Base-by-base conservation (phyloP, 2,329 filamentous ascomycete genomes). In the Fusarium buharicum region DNA sequence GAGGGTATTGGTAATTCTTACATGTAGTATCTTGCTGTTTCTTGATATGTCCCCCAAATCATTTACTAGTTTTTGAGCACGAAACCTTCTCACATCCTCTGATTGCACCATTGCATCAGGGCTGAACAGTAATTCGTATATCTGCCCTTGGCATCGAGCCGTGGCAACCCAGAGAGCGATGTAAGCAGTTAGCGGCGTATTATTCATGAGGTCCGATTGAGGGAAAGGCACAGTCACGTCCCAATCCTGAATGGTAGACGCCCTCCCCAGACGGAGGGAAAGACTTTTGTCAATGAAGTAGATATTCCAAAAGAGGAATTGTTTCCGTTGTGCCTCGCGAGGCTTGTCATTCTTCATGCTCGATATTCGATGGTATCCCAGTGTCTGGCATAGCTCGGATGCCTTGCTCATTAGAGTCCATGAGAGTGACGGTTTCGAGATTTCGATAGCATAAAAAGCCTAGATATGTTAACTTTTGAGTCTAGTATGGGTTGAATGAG, bases 231-330 rank as follows among this genome's bases (percentile, higher is more conserved):
- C 71, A 14, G 73, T 83, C 52, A 87, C 82, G 56, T 87, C 85
- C 71, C 82, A 86, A 63, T 86, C 83, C 38, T 83, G 84, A 3
- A 87, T 79, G 5, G 78, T 78, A 1, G 84, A 81, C 0, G 83
- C 75, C 14, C 77, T 79, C 0, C 85, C 85, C 4, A 87, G 73
- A 3, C 83, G 79, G 4, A 88, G 76, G 0, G 83, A 82, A 16
- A 87, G 73, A 16, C 79, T 79, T 55, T 84, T 86, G 57, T 87
- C 82, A 14, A 86, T 73, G 41, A 82, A 79, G 61, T 87, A 88
- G 0, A 83, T 73, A 33, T 75, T 78, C 86, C 85, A 88, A 66
- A 88, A 88, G 9, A 87, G 67, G 2, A 77, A 67, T 13, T 62
- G 53, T 30, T 72, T 72, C 63, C 59, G 52, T n/a, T 63, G 52